Base-by-base conservation (phyloP, 73 alveolate species). In the Paramecium biaurelia region DNA sequence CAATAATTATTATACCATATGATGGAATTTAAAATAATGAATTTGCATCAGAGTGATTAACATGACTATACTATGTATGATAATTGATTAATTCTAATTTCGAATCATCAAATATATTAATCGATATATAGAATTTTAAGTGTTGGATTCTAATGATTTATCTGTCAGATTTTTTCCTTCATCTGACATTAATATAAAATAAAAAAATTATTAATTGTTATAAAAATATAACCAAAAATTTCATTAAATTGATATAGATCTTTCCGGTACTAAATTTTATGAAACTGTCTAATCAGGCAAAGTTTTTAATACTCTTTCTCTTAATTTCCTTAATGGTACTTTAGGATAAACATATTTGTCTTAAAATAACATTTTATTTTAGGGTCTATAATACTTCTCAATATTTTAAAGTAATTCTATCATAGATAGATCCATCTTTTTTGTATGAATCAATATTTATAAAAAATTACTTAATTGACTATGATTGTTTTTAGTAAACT, bases 161-260 rank as follows among this genome's bases (percentile, higher is more conserved):
- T 79, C 90, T 11, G 72, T 23, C 70, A 79, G n/a, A 45, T 41
- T 43, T 45, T 45, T 38, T 23, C 42, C 43, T 41, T 43, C 76
- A 24, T 79, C 90, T 37, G 74, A 79, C 76, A 79, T 79, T 72
- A 32, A 70, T 30, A 72, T 14, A 70, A 47, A 12, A 47, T 47
- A 53, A 53, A 53, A 18, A 53, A 15, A n/a, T 53, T 5, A 53
- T 18, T 34, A 53, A 53, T 18, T 53, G n/a, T 18, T n/a, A 53
- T 53, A 18, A 53, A 47, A 38, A 18, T n/a, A 49, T 53, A 12
- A 18, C 23, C 68, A 53, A 53, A 53, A 53, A 53, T 18, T 47
- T 53, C 68, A 53, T 53, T 53, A 53, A 18, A 53, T 18, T 18
- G 68, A 53, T 53, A 53, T 53, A 1, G 68, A 53, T 18, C 68